A percentile compares a stretch with the other conserved stretches of the same genome.
phyloP scores from a whole-genome alignment of 2,329 filamentous ascomycete species.

The Periconia digitata region DNA sequence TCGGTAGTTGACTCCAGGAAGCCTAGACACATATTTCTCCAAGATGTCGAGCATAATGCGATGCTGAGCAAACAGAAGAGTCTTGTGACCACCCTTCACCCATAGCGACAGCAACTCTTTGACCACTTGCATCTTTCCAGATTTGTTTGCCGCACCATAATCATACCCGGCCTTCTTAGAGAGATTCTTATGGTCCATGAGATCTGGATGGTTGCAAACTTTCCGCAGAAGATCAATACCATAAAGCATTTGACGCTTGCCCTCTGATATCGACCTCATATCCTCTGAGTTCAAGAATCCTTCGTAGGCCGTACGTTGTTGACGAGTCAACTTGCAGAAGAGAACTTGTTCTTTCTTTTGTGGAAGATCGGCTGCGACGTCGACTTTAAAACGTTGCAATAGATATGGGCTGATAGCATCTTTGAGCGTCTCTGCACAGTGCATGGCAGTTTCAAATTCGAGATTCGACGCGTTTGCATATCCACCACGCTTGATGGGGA shows the following conservation, averaged over 20 bases:
- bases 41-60: constrained; percentile 95
- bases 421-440: constrained; percentile 90
- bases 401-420: constrained; percentile 93
- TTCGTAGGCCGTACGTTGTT: constrained; percentile 79
- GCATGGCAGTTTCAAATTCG: constrained; percentile 90
- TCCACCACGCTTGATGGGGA: constrained; percentile 88
- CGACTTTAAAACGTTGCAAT: constrained; percentile 86
- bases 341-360: constrained; percentile 96
- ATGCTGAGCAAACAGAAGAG: constrained; percentile 87
- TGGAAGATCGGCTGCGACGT: constrained; percentile 89
- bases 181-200: constrained; percentile 67
- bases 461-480: constrained; percentile 95
- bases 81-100: constrained; percentile 92
- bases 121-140: constrained; percentile 94
- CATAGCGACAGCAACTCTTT: constrained; percentile 84
- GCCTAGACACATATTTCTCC: constrained; percentile 71
- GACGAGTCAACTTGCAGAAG: constrained; percentile 85
- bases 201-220: constrained; percentile 95
- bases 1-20: constrained; percentile 73
- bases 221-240: constrained; percentile 92
- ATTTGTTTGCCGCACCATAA: constrained; percentile 77
- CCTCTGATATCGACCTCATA: constrained; percentile 77
- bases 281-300: constrained; percentile 80
- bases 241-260: constrained; percentile 76
- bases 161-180: constrained; percentile 66